Conservation (phyloP, 169 alveolate genomes). For the Plasmodium adleri region DNA sequence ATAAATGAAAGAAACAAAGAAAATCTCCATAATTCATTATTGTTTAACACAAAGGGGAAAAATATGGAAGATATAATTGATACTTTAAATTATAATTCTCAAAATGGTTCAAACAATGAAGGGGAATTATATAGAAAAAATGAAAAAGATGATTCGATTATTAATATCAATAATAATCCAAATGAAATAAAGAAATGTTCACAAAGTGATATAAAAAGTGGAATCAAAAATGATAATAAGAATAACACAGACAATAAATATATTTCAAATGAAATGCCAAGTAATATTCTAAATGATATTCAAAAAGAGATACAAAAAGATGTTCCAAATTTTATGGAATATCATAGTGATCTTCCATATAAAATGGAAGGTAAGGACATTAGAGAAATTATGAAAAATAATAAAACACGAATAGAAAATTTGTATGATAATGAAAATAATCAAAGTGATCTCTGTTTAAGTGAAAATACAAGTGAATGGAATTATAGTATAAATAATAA, state of each 20-base stretch:
- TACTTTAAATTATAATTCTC: constrained; percentile 44
- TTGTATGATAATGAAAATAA: constrained; percentile 42
- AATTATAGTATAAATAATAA: constrained; percentile 11
- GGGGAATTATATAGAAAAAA: constrained; percentile 1
- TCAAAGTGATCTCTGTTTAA: constrained; percentile 20
- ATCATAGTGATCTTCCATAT: constrained; percentile 1
- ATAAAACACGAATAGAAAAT: constrained; percentile 64
- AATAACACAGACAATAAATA: too few species aligned
- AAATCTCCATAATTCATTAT: constrained; percentile 8
- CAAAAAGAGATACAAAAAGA: too few species aligned
- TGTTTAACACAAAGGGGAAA: constrained; percentile 28
- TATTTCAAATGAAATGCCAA: constrained; percentile 12
- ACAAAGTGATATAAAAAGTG: too few species aligned
- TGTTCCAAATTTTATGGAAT: background rate
- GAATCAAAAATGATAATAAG: too few species aligned
- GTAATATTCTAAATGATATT: background rate
- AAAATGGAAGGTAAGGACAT: constrained; percentile 22
- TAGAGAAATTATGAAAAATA: constrained; percentile 55
- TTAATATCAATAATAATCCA: too few species aligned
- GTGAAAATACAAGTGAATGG: constrained; percentile 20
- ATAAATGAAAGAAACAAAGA: constrained; percentile 31
- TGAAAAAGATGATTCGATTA: too few species aligned
- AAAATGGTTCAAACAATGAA: constrained; percentile 20
- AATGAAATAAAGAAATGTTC: too few species aligned
- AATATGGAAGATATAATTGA: background rate